Conservation (phyloP, 1,284 basidiomycete species). For the Mycena citricolor region DNA sequence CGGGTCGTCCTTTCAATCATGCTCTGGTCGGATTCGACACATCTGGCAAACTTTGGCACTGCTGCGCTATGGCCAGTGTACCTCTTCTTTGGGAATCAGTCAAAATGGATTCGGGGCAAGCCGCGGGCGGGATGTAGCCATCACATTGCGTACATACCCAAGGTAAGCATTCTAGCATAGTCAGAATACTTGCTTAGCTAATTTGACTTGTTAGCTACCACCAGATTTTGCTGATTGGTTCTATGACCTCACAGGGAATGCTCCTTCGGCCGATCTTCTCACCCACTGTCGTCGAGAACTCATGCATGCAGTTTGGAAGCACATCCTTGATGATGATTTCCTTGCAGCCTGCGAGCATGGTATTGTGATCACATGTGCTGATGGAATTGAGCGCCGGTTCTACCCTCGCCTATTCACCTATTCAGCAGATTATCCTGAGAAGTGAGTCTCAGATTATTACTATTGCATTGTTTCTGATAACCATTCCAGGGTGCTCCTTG, state of each 20-base stretch:
- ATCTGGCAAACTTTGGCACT: constrained; percentile 1
- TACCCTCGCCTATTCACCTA: constrained; percentile 15
- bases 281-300: constrained; percentile 29
- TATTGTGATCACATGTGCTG: constrained; percentile 4
- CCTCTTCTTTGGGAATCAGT: constrained; percentile 2
- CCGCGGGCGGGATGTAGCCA: background rate
- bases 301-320: constrained; percentile 9
- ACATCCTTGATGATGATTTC: constrained; percentile 1
- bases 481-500: constrained; percentile 28
- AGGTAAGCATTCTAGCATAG: constrained; percentile 19
- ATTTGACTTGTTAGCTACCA: too few relatives aligned
- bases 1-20: constrained; percentile 9
- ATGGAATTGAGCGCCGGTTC: constrained; percentile 3
- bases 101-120: constrained; percentile 3
- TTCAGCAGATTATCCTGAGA: constrained; percentile 15
- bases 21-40: constrained; percentile 2
- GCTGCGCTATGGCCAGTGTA: constrained; percentile 1
- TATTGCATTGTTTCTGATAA: background rate
- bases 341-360: constrained; percentile 10
- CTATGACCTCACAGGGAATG: background rate
- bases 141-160: constrained; percentile 1
- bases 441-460: constrained; percentile 17
- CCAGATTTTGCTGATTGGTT: constrained; percentile 7
- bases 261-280: constrained; percentile 14
- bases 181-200: too few relatives aligned